Evolutionary conservation across 345 rosid species (phyloP).

Genomic region (Boechera stricta): DNA sequence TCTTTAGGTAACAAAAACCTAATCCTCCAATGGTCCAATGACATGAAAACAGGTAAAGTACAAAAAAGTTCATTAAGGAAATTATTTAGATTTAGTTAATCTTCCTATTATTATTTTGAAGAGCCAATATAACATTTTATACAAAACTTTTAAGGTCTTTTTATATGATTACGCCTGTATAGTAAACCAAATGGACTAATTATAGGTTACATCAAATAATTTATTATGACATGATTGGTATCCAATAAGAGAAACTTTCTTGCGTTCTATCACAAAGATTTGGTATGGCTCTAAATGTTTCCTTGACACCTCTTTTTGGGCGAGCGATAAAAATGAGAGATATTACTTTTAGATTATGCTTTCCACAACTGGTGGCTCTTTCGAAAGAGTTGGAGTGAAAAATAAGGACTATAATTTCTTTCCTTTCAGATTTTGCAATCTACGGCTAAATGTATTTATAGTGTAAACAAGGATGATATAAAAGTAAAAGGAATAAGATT

Average conservation of each 20-base stretch:
- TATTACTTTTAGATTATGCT: conserved; percentile 6
- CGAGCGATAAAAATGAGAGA: conserved; percentile 11
- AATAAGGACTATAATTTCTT: conserved; percentile 4
- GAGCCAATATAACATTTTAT: not conserved
- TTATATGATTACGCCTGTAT: conserved; percentile 30
- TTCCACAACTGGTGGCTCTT: not conserved
- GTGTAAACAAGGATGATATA: not conserved
- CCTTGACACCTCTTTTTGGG: conserved; percentile 26
- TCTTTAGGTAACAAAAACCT: conserved; percentile 26
- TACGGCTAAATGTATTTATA: not conserved
- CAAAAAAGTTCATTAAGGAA: conserved; percentile 43
- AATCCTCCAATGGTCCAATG: conserved; percentile 37
- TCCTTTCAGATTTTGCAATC: not conserved
- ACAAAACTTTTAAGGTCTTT: conserved; percentile 9
- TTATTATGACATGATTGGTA: conserved; percentile 37
- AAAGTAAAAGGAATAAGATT: not conserved
- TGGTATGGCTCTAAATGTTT: conserved; percentile 37
- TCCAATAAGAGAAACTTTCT: conserved; percentile 26
- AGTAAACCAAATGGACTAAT: conserved; percentile 13
- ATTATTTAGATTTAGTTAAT: conserved; percentile 27
- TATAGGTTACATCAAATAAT: conserved; percentile 19
- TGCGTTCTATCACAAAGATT: conserved; percentile 36
- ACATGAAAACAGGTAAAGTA: conserved; percentile 37
- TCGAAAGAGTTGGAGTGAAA: conserved; percentile 24
- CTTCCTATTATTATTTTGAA: conserved; percentile 10